Evolutionary conservation across 768 basidiomycete genomes (phyloP).

Genomic region (Amanita phalloides): DNA sequence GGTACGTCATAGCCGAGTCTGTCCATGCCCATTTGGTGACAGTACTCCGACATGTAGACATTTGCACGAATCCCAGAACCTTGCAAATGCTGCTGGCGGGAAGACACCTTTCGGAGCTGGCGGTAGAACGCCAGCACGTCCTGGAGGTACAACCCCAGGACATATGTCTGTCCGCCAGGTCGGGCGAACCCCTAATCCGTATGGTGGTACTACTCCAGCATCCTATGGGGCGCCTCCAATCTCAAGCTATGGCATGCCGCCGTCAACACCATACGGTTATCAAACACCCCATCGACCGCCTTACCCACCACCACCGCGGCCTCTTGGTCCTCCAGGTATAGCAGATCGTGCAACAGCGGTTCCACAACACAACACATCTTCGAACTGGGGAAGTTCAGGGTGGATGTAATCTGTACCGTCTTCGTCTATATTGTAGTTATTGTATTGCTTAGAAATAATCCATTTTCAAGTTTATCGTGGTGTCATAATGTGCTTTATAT

Average conservation of each 20-base stretch:
- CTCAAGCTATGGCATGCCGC: slow-evolving; percentile 13
- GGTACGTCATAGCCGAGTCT: slow-evolving; percentile 27
- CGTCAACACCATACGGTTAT: slow-evolving; percentile 31
- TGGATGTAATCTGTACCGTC: slow-evolving; percentile 1
- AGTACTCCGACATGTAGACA: slow-evolving; percentile 33
- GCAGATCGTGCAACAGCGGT: slow-evolving; percentile 59
- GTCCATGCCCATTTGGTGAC: background rate
- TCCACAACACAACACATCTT: slow-evolving; percentile 23
- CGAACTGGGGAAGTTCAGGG: slow-evolving; percentile 14
- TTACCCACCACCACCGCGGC: slow-evolving; percentile 28
- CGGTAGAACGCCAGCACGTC: slow-evolving; percentile 66
- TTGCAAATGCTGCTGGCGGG: slow-evolving; percentile 43
- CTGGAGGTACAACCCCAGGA: slow-evolving; percentile 73
- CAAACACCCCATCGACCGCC: slow-evolving; percentile 35
- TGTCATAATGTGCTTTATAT: slow-evolving; percentile 46
- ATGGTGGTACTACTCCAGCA: slow-evolving; percentile 39
- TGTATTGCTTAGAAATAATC: slow-evolving; percentile 6
- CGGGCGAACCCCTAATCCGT: slow-evolving; percentile 74
- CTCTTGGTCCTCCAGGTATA: slow-evolving; percentile 43
- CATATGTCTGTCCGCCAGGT: slow-evolving; percentile 66
- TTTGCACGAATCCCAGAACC: slow-evolving; percentile 66
- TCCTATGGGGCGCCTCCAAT: slow-evolving; percentile 25
- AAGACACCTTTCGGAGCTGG: slow-evolving; percentile 77
- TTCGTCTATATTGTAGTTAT: slow-evolving; percentile 3
- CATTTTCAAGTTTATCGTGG: slow-evolving; percentile 6